Evolutionary conservation across 108 stramenopile genomes (phyloP).

Genomic region (Stephanodiscus triporus): DNA sequence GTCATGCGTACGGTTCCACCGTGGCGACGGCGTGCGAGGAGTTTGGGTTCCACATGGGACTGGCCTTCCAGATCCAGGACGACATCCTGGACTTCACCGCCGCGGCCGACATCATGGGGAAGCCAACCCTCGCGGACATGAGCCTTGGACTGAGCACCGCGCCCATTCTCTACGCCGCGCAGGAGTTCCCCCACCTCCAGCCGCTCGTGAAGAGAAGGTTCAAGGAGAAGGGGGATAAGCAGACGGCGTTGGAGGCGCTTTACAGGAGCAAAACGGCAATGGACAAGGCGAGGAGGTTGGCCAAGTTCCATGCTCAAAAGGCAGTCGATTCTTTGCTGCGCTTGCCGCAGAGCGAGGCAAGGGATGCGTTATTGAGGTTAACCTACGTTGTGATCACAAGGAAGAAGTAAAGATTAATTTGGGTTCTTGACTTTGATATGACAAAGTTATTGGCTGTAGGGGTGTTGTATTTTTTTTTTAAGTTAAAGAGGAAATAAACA

Average conservation of each 20-base stretch:
- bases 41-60: conserved; percentile 96
- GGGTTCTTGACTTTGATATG: too few species aligned
- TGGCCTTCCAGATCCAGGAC: conserved; percentile 97
- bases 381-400: conserved; percentile 91
- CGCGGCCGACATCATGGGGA: conserved; percentile 84
- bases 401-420: conserved; percentile 71
- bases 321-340: conserved; percentile 87
- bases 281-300: conserved; percentile 86
- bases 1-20: conserved; percentile 84
- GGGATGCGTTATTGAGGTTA: conserved; percentile 86
- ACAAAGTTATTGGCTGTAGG: too few species aligned
- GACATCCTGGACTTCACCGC: conserved; percentile 96
- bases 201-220: conserved; percentile 93
- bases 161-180: conserved; percentile 94
- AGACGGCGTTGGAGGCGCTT: conserved; percentile 78
- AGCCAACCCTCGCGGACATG: conserved; percentile 83
- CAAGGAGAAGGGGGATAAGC: conserved; percentile 93
- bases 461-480: too few species aligned
- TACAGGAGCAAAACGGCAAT: conserved; percentile 86
- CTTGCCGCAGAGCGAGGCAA: conserved; percentile 87
- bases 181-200: conserved; percentile 74
- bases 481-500: too few species aligned
- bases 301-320: conserved; percentile 89
- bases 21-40: conserved; percentile 94
- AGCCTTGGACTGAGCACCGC: conserved; percentile 95